Evolutionary conservation across 129 eudicot species (phyloP), one percentile per base, ranked within the genome.

Genomic region (Kitagawia praeruptora): DNA sequence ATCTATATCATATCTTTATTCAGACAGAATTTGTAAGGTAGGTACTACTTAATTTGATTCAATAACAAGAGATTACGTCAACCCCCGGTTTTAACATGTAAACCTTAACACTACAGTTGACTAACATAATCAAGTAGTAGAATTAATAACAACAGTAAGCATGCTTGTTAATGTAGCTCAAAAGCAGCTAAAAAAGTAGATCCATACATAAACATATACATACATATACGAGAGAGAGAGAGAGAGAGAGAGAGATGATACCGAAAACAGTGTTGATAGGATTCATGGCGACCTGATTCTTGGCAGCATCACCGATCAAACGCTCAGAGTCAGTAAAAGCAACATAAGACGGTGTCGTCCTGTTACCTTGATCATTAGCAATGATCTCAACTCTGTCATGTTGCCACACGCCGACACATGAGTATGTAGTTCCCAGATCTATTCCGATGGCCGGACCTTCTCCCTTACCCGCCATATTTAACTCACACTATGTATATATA

Each of bases 251-350:
- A 0, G 49, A 76, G 41, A 16, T 4, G 18, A n/a, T 78, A 78
- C 80, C 74, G 40, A 78, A 78, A 18, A 78, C 80, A 28, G 80
- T 78, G 80, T 78, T 78, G 25, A 78, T 78, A 8, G 80, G 80
- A 67, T 78, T 78, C 80, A 63, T 78, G 80, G 80, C 80, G 61
- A 78, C 80, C 80, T 78, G 80, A 21, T 78, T 78, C 73, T 78
- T 78, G n/a, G 79, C 79, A 3, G 79, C 79, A 54, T 77, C 79
- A 1, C 79, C 79, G 70, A 77, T 77, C 34, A 77, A 38, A 77
- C 79, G 79, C 71, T 77, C 79, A 47, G 23, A 1, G 51, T 77
- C 79, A 1, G 79, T 77, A 19, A 78, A 78, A 8, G 74, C 80
- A 78, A 78, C 80, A 27, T 61, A 78, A 4, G 80, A 78, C 53